phyloP scores from a whole-genome alignment of 2,329 filamentous ascomycete species.

The Monosporascus cannonballus region DNA sequence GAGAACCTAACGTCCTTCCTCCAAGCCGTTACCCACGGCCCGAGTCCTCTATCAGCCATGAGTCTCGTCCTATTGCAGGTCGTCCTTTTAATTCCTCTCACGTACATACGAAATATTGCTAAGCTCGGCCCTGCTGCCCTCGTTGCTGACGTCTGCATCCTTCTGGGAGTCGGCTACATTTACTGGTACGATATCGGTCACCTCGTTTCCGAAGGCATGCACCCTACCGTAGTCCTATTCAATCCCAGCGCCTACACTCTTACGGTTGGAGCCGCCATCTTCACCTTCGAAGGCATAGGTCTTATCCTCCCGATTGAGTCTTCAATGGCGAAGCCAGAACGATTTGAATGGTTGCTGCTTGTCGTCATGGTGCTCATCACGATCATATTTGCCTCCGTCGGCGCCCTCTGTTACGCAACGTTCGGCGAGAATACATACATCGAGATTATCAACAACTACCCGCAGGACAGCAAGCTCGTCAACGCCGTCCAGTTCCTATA shows the following conservation, averaged over 20 bases:
- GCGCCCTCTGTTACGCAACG: conserved; percentile 67
- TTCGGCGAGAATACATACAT: conserved; percentile 65
- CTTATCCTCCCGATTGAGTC: conserved; percentile 72
- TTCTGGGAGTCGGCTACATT: conserved; percentile 65
- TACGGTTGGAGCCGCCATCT: conserved; percentile 68
- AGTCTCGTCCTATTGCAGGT: conserved; percentile 62
- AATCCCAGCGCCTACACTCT: conserved; percentile 64
- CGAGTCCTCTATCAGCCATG: conserved; percentile 46
- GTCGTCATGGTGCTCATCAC: conserved; percentile 70
- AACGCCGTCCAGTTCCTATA: conserved; percentile 72
- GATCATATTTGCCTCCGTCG: conserved; percentile 64
- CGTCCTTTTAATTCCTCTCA: conserved; percentile 57
- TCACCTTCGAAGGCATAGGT: conserved; percentile 74
- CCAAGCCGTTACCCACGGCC: conserved; percentile 49
- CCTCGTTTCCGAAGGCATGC: conserved; percentile 50
- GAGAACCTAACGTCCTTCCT: conserved; percentile 67
- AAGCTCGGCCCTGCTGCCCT: conserved; percentile 65
- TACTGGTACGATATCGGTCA: conserved; percentile 62
- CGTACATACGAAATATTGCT: conserved; percentile 68
- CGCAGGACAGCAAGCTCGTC: conserved; percentile 64
- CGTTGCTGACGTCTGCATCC: conserved; percentile 65
- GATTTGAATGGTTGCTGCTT: conserved; percentile 60
- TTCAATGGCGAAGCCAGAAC: conserved; percentile 64
- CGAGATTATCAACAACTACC: conserved; percentile 72
- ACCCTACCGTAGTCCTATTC: conserved; percentile 59